Base-by-base conservation (phyloP, 2,329 filamentous ascomycete species). In the Diaporthe eres region DNA sequence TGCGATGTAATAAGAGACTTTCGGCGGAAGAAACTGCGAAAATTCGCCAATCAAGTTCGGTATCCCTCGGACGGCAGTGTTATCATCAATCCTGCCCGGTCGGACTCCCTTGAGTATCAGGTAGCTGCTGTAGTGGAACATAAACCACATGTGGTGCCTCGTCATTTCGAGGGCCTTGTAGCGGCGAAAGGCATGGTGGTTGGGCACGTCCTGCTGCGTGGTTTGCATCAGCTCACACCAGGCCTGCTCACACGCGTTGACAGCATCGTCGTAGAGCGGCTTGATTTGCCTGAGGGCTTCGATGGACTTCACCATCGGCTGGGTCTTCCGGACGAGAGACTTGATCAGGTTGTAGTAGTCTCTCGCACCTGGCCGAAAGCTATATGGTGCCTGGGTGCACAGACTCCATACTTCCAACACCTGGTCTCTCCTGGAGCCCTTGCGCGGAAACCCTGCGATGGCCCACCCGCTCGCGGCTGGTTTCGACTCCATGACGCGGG, bases 361-460 rank as follows among this genome's bases (percentile, higher is more conserved):
- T 19, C 87, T 83, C 76, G 94, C 87, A 0, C 85, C 89, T 0
- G 92, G 92, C 10, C 84, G 78, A 65, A 92, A 81, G 74, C 88
- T 87, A 83, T 92, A 90, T 0, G 90, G 90, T n/a, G 84, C 81
- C 4, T 86, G 85, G 0, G 85, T 90, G 90, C 95, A 93, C 28
- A 87, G 87, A 0, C 88, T 76, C 86, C 90, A 94, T 28, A 95
- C 81, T 7, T 85, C 81, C 53, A 86, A 81, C 6, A 93, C 83
- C n/a, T 89, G 85, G 3, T 84, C 77, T 3, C 80, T 63, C 0
- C 85, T 81, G 10, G 92, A 77, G 73, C 84, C 39, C 61, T 84
- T 82, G 57, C 80, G 77, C 1, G 71, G 39, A 57, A 83, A 81
- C 1, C 81, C 80, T 28, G 84, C 80, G 2, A 81, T 74, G 58